Percentiles rank a stretch among this genome's conserved stretches.
Evolutionary conservation across 148 eudicot genomes (phyloP).

Genomic region (Talinum fruticosum): DNA sequence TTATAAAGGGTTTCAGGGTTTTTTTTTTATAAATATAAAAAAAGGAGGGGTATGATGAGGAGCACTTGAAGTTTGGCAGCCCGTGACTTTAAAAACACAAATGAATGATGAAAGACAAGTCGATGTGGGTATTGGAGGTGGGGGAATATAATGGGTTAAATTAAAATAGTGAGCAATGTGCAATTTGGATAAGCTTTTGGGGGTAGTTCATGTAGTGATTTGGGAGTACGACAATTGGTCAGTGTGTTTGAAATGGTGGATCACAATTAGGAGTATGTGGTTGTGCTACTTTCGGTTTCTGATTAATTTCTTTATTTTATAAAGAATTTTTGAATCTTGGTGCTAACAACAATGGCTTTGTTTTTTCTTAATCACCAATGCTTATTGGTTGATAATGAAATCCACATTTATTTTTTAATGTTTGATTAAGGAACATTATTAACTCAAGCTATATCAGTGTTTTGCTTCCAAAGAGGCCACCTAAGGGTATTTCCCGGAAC

Average conservation of each 20-base stretch:
- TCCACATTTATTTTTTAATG: background rate
- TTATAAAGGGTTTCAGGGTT: background rate
- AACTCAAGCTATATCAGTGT: too few species aligned
- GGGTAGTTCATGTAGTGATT: too few species aligned
- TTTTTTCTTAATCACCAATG: too few species aligned
- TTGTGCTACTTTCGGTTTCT: background rate
- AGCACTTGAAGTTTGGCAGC: background rate
- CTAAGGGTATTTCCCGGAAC: too few species aligned
- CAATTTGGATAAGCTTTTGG: background rate
- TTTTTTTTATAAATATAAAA: too few species aligned
- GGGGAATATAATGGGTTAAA: background rate
- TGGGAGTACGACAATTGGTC: background rate
- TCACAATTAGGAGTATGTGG: background rate
- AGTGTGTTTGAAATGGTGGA: background rate
- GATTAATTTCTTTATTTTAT: background rate
- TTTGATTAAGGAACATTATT: too few species aligned
- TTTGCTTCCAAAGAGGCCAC: too few species aligned
- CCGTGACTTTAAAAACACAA: background rate
- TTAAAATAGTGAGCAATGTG: background rate
- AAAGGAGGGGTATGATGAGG: background rate
- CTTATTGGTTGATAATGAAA: background rate
- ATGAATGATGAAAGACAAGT: background rate
- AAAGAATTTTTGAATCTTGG: background rate
- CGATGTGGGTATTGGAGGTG: background rate
- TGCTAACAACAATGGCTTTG: too few species aligned